These are phyloP conservation scores for Lipomyces orientalis DNA, from an alignment of 805 yeast genomes.

Conservation along the genomic window DNA sequence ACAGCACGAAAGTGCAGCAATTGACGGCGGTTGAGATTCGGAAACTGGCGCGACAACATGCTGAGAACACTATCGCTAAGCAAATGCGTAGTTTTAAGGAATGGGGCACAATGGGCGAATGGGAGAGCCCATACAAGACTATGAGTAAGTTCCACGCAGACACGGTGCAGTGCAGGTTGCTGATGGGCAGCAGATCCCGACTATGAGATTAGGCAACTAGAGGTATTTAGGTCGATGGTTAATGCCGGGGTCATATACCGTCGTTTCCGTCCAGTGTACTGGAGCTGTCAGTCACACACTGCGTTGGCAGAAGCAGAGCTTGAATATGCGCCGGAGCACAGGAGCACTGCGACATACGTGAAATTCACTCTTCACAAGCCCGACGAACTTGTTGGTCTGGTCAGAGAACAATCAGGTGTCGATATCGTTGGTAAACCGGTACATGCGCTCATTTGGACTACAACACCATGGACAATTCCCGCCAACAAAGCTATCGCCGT, in stretches of 20 bases:
- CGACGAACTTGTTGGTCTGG: background rate
- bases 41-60: slow-evolving; percentile 69
- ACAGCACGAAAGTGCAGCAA: slow-evolving; percentile 39
- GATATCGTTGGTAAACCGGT: slow-evolving; percentile 33
- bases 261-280: slow-evolving; percentile 92
- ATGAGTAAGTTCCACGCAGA: slow-evolving; percentile 46
- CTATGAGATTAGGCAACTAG: slow-evolving; percentile 77
- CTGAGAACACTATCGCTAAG: slow-evolving; percentile 63
- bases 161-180: background rate
- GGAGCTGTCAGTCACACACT: slow-evolving; percentile 94
- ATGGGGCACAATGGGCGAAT: slow-evolving; percentile 85
- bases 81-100: slow-evolving; percentile 70
- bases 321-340: slow-evolving; percentile 78
- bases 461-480: slow-evolving; percentile 97
- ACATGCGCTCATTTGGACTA: slow-evolving; percentile 77
- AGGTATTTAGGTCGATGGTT: slow-evolving; percentile 69
- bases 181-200: slow-evolving; percentile 48
- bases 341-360: slow-evolving; percentile 69
- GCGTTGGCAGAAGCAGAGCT: slow-evolving; percentile 97
- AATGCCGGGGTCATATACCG: slow-evolving; percentile 72
- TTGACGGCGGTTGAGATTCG: slow-evolving; percentile 60
- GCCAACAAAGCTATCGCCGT: slow-evolving; percentile 85
- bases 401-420: slow-evolving; percentile 12
- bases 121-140: slow-evolving; percentile 75
- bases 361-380: slow-evolving; percentile 59